Evolutionary conservation across 2,329 filamentous ascomycete genomes (phyloP).

Genomic region (Alternaria atra): DNA sequence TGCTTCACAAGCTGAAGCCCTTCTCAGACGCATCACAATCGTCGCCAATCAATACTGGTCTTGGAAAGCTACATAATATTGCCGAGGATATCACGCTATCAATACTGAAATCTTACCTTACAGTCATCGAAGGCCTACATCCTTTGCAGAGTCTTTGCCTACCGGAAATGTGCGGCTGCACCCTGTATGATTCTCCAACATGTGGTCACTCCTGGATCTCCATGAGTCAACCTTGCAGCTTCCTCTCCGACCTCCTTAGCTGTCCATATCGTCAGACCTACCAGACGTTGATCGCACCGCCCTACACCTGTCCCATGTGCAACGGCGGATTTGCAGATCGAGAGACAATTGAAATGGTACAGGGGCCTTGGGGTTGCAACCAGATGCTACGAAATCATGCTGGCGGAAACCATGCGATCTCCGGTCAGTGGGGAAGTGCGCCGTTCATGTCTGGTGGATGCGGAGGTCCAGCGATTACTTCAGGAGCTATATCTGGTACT

Average conservation of each 20-base stretch:
- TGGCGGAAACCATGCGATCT: constrained; percentile 37
- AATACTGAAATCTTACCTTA: background rate
- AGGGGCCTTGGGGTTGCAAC: constrained; percentile 44
- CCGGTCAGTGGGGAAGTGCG: constrained; percentile 38
- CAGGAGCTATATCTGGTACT: constrained; percentile 22
- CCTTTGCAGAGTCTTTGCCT: background rate
- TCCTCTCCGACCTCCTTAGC: constrained; percentile 51
- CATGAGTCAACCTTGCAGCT: constrained; percentile 56
- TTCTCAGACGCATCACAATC: background rate
- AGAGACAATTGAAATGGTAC: constrained; percentile 44
- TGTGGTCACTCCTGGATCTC: constrained; percentile 61
- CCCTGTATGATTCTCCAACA: constrained; percentile 55
- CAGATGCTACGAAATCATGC: constrained; percentile 40
- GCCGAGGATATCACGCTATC: background rate
- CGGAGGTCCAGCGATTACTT: constrained; percentile 16
- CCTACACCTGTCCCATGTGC: constrained; percentile 40
- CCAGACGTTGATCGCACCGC: constrained; percentile 38
- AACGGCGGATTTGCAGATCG: constrained; percentile 38
- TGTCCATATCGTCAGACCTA: constrained; percentile 51
- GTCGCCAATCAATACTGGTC: background rate
- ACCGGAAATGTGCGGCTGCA: constrained; percentile 58
- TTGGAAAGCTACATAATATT: background rate
- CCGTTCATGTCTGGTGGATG: constrained; percentile 24
- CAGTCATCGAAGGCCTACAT: background rate
- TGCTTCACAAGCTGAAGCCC: background rate